Base-by-base conservation (phyloP, 2,329 filamentous ascomycete species). In the Fusarium pseudonygamai region DNA sequence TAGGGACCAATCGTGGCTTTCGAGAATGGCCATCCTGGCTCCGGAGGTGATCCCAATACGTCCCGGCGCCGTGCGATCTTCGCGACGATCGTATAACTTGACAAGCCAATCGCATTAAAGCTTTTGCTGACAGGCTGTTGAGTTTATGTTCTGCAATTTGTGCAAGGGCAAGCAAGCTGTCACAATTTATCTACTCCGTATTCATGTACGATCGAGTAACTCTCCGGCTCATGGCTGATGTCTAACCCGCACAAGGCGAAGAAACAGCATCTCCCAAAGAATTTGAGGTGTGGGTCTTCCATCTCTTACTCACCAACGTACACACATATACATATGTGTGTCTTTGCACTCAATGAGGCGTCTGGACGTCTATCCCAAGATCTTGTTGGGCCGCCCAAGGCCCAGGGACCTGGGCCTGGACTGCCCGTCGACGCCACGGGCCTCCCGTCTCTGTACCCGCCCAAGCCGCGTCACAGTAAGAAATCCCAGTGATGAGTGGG, bases 81-180 rank as follows among this genome's bases (percentile, higher is more conserved):
- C 76, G 57, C 67, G 70, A 71, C 71, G 71, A 76, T 80, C 72
- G 78, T 74, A 59, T 73, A 73, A 74, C 70, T 66, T 78, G 76
- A 75, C 58, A 71, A 77, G 75, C 80, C 80, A 82, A 81, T 81
- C 80, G 80, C 80, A 82, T 80, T 76, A 71, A 42, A 24, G 66
- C 13, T 56, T 74, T 45, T 37, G 72, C 71, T 79, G 74, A 77
- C 78, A 73, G 73, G 73, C 74, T 65, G 52, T 56, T 26, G 20
- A 42, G 39, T 55, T 55, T 39, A 52, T 63, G 62, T 57, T 52
- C 55, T 49, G 40, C 43, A 15, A 60, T 67, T 59, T 68, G 66
- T 60, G 66, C 59, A 32, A 55, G 50, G 58, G 50, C 42, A 8
- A 47, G n/a, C 43, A 45, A 58, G 66, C 53, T 62, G 60, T 68